Percentiles rank a stretch among this genome's conserved stretches.
Conservation (phyloP, 352 stramenopile species). For the Globisporangium emineosum region DNA sequence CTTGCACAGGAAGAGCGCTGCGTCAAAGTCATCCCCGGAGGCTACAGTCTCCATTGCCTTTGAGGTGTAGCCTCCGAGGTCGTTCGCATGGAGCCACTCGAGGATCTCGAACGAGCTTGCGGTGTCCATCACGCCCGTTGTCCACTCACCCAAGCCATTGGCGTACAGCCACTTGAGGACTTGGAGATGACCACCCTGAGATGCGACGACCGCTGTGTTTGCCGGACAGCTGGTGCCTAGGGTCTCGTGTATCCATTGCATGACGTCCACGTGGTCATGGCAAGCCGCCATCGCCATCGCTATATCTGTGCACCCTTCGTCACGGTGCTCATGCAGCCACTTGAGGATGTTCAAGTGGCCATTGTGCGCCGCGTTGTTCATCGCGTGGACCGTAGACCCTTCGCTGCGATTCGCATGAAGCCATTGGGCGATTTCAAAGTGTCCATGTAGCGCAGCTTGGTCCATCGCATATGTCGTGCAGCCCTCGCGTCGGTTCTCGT, state of each 20-base stretch:
- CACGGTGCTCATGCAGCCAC: constrained; percentile 12
- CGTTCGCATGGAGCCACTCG: constrained; percentile 10
- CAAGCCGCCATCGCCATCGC: constrained; percentile 13
- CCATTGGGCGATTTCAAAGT: constrained; percentile 3
- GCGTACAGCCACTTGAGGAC: constrained; percentile 11
- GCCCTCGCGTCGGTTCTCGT: constrained; percentile 7
- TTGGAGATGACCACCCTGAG: constrained; percentile 6
- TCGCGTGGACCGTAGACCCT: constrained; percentile 19
- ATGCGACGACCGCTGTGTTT: background rate
- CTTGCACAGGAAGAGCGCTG: background rate
- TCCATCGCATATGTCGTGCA: constrained; percentile 15
- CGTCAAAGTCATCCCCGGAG: background rate
- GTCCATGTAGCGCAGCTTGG: background rate
- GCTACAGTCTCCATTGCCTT: background rate
- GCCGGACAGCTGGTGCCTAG: background rate
- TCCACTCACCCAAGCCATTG: background rate
- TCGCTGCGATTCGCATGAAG: constrained; percentile 9
- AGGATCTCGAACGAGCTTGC: background rate
- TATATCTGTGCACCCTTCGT: constrained; percentile 12
- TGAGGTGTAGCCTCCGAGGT: background rate
- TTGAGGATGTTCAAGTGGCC: background rate
- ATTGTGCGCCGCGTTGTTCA: background rate
- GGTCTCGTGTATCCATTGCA: constrained; percentile 7
- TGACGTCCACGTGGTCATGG: background rate
- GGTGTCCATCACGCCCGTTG: background rate